Evolutionary conservation across 1,284 basidiomycete species (phyloP).

Genomic region (Coniferiporia weirii): DNA sequence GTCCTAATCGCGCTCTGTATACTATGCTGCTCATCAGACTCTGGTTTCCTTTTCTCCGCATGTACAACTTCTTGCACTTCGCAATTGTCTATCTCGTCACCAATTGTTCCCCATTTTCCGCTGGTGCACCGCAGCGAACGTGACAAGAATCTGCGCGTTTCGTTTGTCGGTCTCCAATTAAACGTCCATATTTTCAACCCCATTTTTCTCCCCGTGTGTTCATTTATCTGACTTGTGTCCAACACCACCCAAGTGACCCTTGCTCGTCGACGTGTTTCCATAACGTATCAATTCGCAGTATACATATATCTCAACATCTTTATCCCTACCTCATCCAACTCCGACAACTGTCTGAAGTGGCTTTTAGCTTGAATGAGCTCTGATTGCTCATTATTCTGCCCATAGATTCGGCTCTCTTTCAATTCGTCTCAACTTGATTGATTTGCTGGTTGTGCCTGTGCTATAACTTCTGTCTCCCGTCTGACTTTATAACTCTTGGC

Average conservation of each 20-base stretch:
- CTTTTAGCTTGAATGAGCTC: too few species aligned
- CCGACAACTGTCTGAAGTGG: neutral
- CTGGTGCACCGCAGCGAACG: neutral
- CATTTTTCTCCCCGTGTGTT: neutral
- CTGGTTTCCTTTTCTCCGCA: conserved; percentile 1
- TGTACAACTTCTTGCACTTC: conserved; percentile 8
- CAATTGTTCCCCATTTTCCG: neutral
- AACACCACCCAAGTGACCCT: neutral
- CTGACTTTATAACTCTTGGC: neutral
- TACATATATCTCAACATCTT: neutral
- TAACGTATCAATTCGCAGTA: neutral
- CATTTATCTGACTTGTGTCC: neutral
- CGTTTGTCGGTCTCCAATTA: neutral
- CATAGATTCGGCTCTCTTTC: too few species aligned
- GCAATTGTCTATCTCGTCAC: conserved; percentile 1
- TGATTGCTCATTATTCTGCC: too few species aligned
- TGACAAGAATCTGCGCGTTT: neutral
- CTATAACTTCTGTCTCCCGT: neutral
- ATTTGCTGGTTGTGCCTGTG: too few species aligned
- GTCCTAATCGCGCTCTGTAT: neutral
- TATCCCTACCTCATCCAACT: neutral
- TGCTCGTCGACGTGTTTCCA: neutral
- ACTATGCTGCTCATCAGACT: conserved; percentile 1
- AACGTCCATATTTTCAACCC: neutral
- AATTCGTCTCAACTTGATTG: too few species aligned